phyloP scores from a whole-genome alignment of 106 monocot species.

The Acanthochlamys bracteata region DNA sequence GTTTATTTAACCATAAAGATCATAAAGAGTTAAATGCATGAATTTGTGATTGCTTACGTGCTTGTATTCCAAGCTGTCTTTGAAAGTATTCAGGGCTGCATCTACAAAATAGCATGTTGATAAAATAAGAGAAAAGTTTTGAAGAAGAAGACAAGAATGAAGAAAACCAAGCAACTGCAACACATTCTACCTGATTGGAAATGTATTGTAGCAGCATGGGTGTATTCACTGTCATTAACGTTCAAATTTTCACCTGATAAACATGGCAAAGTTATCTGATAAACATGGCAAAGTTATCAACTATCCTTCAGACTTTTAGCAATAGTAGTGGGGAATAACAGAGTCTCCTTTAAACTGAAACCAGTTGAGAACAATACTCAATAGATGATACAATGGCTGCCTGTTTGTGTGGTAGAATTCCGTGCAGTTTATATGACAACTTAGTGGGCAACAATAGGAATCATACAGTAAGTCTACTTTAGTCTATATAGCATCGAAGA shows the following conservation, averaged over 20 bases:
- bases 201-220: constrained; percentile 76
- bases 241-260: constrained; percentile 56
- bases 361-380: too few relatives aligned
- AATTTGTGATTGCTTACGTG: constrained; percentile 57
- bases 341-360: background rate
- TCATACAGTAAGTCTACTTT: too few relatives aligned
- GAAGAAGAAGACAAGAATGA: background rate
- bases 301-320: too few relatives aligned
- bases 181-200: constrained; percentile 63
- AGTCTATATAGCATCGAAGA: too few relatives aligned
- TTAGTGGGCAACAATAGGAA: too few relatives aligned
- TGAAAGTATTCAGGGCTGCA: constrained; percentile 62
- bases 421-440: too few relatives aligned
- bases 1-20: too few relatives aligned
- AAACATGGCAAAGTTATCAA: too few relatives aligned
- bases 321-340: background rate
- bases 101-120: constrained; percentile 36
- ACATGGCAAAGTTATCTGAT: too few relatives aligned
- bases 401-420: too few relatives aligned
- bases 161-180: background rate
- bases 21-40: too few relatives aligned
- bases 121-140: constrained; percentile 2
- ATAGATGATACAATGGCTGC: too few relatives aligned
- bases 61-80: constrained; percentile 53
- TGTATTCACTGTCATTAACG: constrained; percentile 35